Conservation (phyloP, 768 basidiomycete species). For the Flagelloscypha sp. region DNA sequence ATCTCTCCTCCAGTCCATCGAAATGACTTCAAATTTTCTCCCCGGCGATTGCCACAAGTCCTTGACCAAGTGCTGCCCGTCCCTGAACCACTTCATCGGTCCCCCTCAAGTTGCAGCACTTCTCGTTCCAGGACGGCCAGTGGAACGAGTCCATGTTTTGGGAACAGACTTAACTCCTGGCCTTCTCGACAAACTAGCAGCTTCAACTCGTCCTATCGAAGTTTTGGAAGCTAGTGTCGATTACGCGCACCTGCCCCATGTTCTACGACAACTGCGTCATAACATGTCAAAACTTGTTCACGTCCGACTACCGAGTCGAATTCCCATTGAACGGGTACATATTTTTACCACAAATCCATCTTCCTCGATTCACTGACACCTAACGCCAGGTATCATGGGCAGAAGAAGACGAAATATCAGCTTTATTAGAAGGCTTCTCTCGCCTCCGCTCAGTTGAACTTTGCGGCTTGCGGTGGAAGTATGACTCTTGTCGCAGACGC, state of each 20-base stretch:
- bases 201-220: slow-evolving; percentile 41
- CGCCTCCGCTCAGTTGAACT: slow-evolving; percentile 7
- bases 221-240: slow-evolving; percentile 54
- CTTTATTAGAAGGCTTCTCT: slow-evolving; percentile 1
- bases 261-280: slow-evolving; percentile 47
- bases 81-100: slow-evolving; percentile 54
- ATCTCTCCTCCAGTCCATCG: slow-evolving; percentile 47
- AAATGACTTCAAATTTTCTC: slow-evolving; percentile 31
- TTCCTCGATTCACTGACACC: too few species aligned
- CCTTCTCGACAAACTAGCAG: slow-evolving; percentile 42
- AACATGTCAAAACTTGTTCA: slow-evolving; percentile 55
- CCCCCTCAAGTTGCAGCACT: slow-evolving; percentile 45
- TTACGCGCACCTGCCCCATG: slow-evolving; percentile 45
- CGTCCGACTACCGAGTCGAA: slow-evolving; percentile 62
- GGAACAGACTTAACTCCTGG: slow-evolving; percentile 53
- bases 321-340: too few species aligned
- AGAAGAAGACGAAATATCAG: too few species aligned
- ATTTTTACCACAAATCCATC: too few species aligned
- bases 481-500: too few species aligned
- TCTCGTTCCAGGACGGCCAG: slow-evolving; percentile 59
- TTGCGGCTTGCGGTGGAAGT: too few species aligned
- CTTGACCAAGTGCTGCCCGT: slow-evolving; percentile 26
- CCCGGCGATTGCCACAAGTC: slow-evolving; percentile 27
- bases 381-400: too few species aligned
- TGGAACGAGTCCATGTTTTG: slow-evolving; percentile 53